These are phyloP conservation scores for Candida sanyaensis DNA, from an alignment of 1,139 yeast species.

Conservation along the genomic window DNA sequence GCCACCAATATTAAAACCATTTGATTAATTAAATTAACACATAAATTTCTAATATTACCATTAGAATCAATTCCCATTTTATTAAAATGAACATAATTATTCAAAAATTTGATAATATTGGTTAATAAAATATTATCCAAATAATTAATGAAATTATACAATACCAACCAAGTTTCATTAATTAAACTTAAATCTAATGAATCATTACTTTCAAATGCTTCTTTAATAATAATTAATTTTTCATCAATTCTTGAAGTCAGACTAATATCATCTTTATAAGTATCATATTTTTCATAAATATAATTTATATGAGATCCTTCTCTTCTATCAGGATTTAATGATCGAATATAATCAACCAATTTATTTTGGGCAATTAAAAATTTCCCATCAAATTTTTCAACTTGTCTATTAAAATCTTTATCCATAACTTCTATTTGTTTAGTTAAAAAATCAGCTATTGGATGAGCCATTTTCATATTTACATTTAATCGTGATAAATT, in stretches of 20 bases:
- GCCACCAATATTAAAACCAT: slow-evolving; percentile 28
- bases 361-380: slow-evolving; percentile 44
- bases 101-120: slow-evolving; percentile 36
- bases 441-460: slow-evolving; percentile 39
- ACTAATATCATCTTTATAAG: slow-evolving; percentile 36
- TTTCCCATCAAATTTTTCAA: slow-evolving; percentile 34
- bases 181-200: slow-evolving; percentile 45
- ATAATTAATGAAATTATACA: slow-evolving; percentile 38
- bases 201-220: slow-evolving; percentile 41
- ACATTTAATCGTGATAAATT: slow-evolving; percentile 36
- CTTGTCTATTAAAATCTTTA: slow-evolving; percentile 39
- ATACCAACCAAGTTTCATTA: slow-evolving; percentile 49
- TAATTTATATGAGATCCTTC: slow-evolving; percentile 42
- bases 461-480: slow-evolving; percentile 22
- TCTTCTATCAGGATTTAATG: slow-evolving; percentile 32
- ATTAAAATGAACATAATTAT: slow-evolving; percentile 39
- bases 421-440: slow-evolving; percentile 37
- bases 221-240: slow-evolving; percentile 29
- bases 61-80: slow-evolving; percentile 30
- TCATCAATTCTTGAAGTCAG: slow-evolving; percentile 31
- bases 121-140: slow-evolving; percentile 33
- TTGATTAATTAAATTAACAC: slow-evolving; percentile 27
- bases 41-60: slow-evolving; percentile 30
- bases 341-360: slow-evolving; percentile 36
- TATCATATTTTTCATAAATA: slow-evolving; percentile 42